Evolutionary conservation across 306 rosid species (phyloP).

Genomic region (Glycine soja): DNA sequence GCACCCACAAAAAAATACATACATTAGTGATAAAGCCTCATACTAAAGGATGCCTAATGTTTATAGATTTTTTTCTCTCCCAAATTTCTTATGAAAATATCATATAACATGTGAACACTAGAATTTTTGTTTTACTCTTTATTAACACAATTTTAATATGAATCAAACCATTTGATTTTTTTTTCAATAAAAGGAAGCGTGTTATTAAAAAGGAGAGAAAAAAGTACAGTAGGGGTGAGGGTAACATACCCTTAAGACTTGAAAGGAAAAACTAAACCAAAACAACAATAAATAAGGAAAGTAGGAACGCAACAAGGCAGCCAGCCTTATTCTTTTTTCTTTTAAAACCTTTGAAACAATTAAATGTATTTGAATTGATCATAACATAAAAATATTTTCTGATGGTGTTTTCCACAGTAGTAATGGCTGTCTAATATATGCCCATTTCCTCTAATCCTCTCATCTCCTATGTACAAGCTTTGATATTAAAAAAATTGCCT

Average conservation of each 20-base stretch:
- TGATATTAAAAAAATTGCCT: background rate
- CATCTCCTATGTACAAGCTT: conserved; percentile 23
- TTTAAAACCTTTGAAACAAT: conserved; percentile 14
- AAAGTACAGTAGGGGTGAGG: background rate
- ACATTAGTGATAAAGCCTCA: conserved; percentile 19
- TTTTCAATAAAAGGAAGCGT: background rate
- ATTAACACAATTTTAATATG: background rate
- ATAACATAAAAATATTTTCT: background rate
- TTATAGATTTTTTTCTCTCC: background rate
- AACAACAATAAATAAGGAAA: background rate
- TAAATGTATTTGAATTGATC: conserved; percentile 9
- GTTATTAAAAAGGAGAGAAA: background rate
- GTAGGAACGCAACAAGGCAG: conserved; percentile 20
- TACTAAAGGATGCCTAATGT: background rate
- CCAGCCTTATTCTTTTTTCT: background rate
- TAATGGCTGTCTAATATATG: background rate
- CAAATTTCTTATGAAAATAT: background rate
- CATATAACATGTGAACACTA: background rate
- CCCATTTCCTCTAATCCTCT: conserved; percentile 19
- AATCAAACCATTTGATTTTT: background rate
- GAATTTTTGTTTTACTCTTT: too few relatives aligned
- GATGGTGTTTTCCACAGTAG: background rate
- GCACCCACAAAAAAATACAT: conserved; percentile 46
- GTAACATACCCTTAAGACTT: background rate
- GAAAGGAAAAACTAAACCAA: background rate